Base-by-base conservation (phyloP, 257 asterid genomes). In the Solanum infundibuliforme region DNA sequence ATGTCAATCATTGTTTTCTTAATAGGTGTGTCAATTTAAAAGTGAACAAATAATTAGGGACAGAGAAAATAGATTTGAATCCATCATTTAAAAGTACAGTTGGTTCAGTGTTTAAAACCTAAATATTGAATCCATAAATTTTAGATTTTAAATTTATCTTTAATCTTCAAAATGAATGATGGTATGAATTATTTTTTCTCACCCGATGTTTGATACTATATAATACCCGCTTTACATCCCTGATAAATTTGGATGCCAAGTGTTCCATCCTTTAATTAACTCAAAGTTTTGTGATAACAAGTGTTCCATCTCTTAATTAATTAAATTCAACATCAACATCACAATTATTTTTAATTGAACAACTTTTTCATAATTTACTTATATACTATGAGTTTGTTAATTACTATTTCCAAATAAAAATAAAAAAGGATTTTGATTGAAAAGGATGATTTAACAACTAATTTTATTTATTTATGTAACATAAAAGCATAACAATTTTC, bases 271-370 rank as follows among this genome's bases (percentile, higher is more conserved):
- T 11, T 65, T 65, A 65, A 65, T 65, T 76, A 87, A 75, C 89
- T 12, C 72, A 90, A 75, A 48, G 76, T 84, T 86, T 76, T 77
- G 83, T 76, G 35, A 21, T 32, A 48, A 69, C 87, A 88, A 75
- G n/a, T 32, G 23, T 65, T n/a, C 73, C 73, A 89, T 87, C 58
- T 20, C 14, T 41, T 46, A 46, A 46, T 76, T 39, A 36, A 75
- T 39, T 76, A 76, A 76, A 6, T 25, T 66, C 23, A 76, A 29
- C 58, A 25, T 43, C 84, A 43, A 25, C 27, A 29, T 43, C 18
- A 48, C 9, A 27, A 41, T 46, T 81, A 46, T 46, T 46, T n/a
- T 41, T 77, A 41, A 25, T 77, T 41, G n/a, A 14, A 77, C 38
- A 8, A 77, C 84, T 41, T 77, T 77, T 77, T 77, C 38, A 14